These are phyloP conservation scores for Trichosporon asahii DNA, from an alignment of 1,284 basidiomycete genomes.

Conservation along the genomic window DNA sequence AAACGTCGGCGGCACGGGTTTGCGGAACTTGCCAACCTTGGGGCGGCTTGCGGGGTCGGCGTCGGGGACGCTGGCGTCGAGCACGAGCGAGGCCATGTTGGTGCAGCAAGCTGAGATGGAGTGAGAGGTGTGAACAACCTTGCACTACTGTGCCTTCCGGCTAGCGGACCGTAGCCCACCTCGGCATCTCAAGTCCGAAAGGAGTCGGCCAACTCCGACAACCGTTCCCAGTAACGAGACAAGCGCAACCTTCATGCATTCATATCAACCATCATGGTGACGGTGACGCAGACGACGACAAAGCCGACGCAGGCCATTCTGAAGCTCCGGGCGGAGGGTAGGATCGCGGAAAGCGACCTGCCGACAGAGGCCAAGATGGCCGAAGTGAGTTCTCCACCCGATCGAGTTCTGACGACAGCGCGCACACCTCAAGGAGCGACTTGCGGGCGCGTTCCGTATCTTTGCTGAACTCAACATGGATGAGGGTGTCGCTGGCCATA, in stretches of 20 bases:
- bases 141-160: background rate
- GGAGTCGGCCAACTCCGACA: background rate
- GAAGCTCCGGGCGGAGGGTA: slow-evolving; percentile 5
- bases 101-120: too few species aligned
- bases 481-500: slow-evolving; percentile 63
- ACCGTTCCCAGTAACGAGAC: background rate
- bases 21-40: slow-evolving; percentile 23
- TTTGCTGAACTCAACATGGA: slow-evolving; percentile 59
- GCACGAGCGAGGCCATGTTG: background rate
- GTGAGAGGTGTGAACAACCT: background rate
- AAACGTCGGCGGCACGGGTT: slow-evolving; percentile 29
- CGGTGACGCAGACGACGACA: background rate
- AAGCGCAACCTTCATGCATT: background rate
- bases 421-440: slow-evolving; percentile 57
- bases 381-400: background rate
- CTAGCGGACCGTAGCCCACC: background rate
- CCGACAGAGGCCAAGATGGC: background rate
- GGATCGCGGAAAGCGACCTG: slow-evolving; percentile 5
- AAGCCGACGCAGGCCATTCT: background rate
- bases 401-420: slow-evolving; percentile 40
- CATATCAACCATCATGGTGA: background rate
- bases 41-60: slow-evolving; percentile 6
- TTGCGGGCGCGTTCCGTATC: slow-evolving; percentile 45
- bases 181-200: slow-evolving; percentile 1
- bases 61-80: background rate